Evolutionary conservation across 805 yeast species (phyloP).

Genomic region (Candida golubevii): DNA sequence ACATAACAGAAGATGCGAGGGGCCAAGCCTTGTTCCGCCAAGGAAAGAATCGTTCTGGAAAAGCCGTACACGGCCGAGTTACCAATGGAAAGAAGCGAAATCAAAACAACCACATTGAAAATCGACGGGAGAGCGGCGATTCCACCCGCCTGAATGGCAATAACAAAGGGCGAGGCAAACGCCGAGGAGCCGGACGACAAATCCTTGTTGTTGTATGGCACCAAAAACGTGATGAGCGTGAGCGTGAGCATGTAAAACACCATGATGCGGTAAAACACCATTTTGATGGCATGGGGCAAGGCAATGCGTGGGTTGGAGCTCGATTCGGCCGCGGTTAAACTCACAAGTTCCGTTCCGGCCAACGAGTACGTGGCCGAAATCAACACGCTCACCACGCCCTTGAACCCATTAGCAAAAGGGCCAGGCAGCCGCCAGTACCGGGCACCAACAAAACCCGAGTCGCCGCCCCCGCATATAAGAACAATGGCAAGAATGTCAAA

Average conservation of each 20-base stretch:
- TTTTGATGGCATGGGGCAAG: constrained; percentile 40
- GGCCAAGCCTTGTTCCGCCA: constrained; percentile 40
- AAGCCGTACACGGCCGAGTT: constrained; percentile 43
- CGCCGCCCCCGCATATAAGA: constrained; percentile 38
- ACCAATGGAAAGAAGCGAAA: constrained; percentile 40
- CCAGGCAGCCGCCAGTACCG: constrained; percentile 36
- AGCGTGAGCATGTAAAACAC: constrained; percentile 39
- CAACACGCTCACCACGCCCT: constrained; percentile 36
- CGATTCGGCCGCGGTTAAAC: constrained; percentile 36
- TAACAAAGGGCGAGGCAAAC: constrained; percentile 40
- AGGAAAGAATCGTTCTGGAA: constrained; percentile 37
- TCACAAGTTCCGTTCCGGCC: constrained; percentile 41
- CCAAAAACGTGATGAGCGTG: constrained; percentile 38
- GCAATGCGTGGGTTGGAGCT: constrained; percentile 35
- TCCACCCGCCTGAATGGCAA: constrained; percentile 39
- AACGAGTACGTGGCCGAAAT: constrained; percentile 40
- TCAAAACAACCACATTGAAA: constrained; percentile 38
- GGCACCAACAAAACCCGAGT: constrained; percentile 36
- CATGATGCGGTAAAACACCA: constrained; percentile 40
- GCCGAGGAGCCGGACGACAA: constrained; percentile 26
- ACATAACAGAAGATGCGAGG: constrained; percentile 32
- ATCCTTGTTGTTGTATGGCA: constrained; percentile 26
- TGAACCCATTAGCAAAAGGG: constrained; percentile 32
- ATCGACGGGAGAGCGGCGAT: constrained; percentile 40
- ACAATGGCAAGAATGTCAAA: constrained; percentile 38